phyloP scores from a whole-genome alignment of 345 rosid genomes.

The Trapa incisa region DNA sequence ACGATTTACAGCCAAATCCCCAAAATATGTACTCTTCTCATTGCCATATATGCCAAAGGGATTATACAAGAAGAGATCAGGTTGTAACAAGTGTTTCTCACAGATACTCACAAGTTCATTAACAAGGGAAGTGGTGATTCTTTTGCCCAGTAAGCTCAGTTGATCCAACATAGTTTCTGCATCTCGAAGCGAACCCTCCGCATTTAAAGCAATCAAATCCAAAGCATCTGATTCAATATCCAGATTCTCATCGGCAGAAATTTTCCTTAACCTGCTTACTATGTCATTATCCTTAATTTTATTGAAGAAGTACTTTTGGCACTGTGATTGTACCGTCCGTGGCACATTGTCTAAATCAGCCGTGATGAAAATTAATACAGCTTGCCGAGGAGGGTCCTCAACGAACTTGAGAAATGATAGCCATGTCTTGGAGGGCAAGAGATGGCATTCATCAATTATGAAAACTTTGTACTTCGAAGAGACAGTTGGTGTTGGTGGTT shows the following conservation, averaged over 20 bases:
- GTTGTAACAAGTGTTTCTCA: background rate
- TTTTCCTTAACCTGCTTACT: slow-evolving; percentile 46
- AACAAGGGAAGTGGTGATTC: slow-evolving; percentile 66
- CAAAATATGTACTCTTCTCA: background rate
- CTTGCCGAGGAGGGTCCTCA: slow-evolving; percentile 62
- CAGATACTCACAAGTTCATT: slow-evolving; percentile 79
- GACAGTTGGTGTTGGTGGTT: slow-evolving; percentile 27
- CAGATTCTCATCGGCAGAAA: slow-evolving; percentile 61
- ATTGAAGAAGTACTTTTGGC: slow-evolving; percentile 85
- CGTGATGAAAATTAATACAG: slow-evolving; percentile 76
- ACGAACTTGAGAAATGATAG: slow-evolving; percentile 76
- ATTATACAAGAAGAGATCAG: background rate
- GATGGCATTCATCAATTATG: slow-evolving; percentile 84
- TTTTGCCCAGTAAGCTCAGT: slow-evolving; percentile 84
- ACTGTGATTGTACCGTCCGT: slow-evolving; percentile 83
- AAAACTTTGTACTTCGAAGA: slow-evolving; percentile 51
- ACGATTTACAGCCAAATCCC: background rate
- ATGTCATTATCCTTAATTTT: slow-evolving; percentile 85
- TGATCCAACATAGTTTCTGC: slow-evolving; percentile 98
- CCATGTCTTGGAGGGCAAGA: slow-evolving; percentile 85
- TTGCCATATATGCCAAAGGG: background rate
- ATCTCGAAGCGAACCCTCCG: slow-evolving; percentile 96
- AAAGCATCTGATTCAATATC: slow-evolving; percentile 84
- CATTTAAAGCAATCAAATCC: slow-evolving; percentile 81
- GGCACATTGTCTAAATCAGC: slow-evolving; percentile 92